Evolutionary conservation across 2,329 filamentous ascomycete genomes (phyloP), one percentile per base, ranked within the genome.

Genomic region (Beauveria medogensis): DNA sequence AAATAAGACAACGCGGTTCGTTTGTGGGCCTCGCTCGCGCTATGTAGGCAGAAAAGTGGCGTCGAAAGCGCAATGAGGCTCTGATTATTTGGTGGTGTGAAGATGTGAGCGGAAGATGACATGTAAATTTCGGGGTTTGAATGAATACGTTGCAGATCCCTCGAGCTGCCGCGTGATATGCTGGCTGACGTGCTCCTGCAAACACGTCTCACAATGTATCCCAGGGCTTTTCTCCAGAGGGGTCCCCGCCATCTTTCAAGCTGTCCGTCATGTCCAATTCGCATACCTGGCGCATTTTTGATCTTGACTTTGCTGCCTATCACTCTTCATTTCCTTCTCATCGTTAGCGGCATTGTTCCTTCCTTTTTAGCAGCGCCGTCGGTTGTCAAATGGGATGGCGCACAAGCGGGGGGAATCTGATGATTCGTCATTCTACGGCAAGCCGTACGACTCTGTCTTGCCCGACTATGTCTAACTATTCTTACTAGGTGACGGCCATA

Each of bases 401-500:
- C 55, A 50, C 46, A 50, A 28, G 28, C 55, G 55, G 22, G 18
- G 22, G 9, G 22, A 6, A 41, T 57, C 55, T 6, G 55, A 57
- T 16, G 55, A 57, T 22, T 57, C 55, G 46, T 57, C 55, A 50
- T 57, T 57, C 46, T 57, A 57, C 4, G 55, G 55, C 24, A 57
- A 41, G 44, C 22, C 5, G 20, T 24, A 14, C 30, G 10, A 50
- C 10, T 16, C 46, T 5, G 9, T n/a, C 18, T 20, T 50, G 14
- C 30, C 30, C 10, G 18, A 26, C 37, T 12, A 14, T 16, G 7
- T 22, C 57, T 59, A 20, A 59, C 37, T 47, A 12, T 40, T 40
- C 8, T 46, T 26, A 6, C 26, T 65, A 90, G 87, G 87, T 56
- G 81, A 84, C 60, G 76, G 81, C 9, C 71, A 79, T 7, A 75